Percentiles rank a stretch among this genome's conserved stretches.
These are phyloP conservation scores for Wickerhamiella kurtzmanii DNA, from an alignment of 805 yeast genomes.

Conservation along the genomic window DNA sequence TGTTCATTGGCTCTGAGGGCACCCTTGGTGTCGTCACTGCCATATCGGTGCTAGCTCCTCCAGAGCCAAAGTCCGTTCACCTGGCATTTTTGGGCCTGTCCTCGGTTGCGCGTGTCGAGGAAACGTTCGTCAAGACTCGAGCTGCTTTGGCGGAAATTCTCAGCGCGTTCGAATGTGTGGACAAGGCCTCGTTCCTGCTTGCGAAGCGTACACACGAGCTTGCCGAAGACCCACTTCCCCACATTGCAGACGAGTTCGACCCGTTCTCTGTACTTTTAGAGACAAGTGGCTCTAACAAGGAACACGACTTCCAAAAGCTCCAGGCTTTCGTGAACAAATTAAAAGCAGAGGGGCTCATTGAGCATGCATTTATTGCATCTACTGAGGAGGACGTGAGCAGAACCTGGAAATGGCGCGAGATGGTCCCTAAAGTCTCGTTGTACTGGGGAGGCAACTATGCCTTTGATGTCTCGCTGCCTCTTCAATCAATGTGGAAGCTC, in stretches of 20 bases:
- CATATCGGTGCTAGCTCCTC: slow-evolving; percentile 74
- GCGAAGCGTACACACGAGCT: slow-evolving; percentile 32
- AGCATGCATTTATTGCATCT: slow-evolving; percentile 93
- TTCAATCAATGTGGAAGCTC: slow-evolving; percentile 63
- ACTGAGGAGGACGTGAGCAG: slow-evolving; percentile 75
- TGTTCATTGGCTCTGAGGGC: slow-evolving; percentile 89
- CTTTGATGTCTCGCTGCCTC: slow-evolving; percentile 88
- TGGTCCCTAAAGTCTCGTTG: slow-evolving; percentile 78
- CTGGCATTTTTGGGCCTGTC: slow-evolving; percentile 78
- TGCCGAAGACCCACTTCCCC: slow-evolving; percentile 57
- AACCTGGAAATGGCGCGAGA: slow-evolving; percentile 94
- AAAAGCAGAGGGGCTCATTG: slow-evolving; percentile 71
- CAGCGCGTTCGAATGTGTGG: slow-evolving; percentile 92
- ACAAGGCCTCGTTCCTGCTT: slow-evolving; percentile 31
- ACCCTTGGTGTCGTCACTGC: slow-evolving; percentile 84
- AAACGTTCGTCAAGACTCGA: slow-evolving; percentile 69
- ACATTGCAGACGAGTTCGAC: slow-evolving; percentile 37
- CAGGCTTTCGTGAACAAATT: slow-evolving; percentile 69
- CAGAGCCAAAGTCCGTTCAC: slow-evolving; percentile 71
- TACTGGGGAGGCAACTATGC: slow-evolving; percentile 89
- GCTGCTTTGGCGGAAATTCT: slow-evolving; percentile 66
- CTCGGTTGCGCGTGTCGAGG: slow-evolving; percentile 64
- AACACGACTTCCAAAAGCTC: slow-evolving; percentile 83
- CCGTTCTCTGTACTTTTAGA: slow-evolving; percentile 88
- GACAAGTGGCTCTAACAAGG: slow-evolving; percentile 89